Conservation (phyloP, 208 protist species). For the Leishmania martiniquensis region DNA sequence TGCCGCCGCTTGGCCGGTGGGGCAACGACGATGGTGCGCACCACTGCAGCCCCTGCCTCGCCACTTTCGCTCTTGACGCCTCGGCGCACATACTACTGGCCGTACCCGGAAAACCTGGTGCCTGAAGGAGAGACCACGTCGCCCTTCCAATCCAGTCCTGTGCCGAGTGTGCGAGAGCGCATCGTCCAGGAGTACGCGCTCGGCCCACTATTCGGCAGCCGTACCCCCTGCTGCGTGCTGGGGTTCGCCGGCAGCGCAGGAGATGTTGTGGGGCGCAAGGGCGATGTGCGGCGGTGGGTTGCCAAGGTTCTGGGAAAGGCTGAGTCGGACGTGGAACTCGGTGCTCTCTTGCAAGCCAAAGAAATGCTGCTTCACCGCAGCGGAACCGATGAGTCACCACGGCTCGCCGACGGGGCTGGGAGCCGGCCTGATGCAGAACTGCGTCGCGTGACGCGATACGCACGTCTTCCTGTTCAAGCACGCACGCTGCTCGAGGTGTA, state of each 20-base stretch:
- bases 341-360: slow-evolving; percentile 46
- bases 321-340: slow-evolving; percentile 44
- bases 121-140: slow-evolving; percentile 61
- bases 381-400: slow-evolving; percentile 50
- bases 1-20: neutral
- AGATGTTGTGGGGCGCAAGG: slow-evolving; percentile 36
- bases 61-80: slow-evolving; percentile 11
- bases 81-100: slow-evolving; percentile 73
- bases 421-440: slow-evolving; percentile 25
- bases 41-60: neutral
- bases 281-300: slow-evolving; percentile 29
- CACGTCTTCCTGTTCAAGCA: slow-evolving; percentile 49
- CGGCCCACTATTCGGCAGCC: slow-evolving; percentile 69
- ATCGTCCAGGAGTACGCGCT: slow-evolving; percentile 79
- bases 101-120: slow-evolving; percentile 81
- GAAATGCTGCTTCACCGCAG: slow-evolving; percentile 77
- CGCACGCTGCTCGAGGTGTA: slow-evolving; percentile 70
- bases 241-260: slow-evolving; percentile 43
- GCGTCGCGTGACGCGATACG: slow-evolving; percentile 40
- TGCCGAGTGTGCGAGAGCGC: slow-evolving; percentile 59
- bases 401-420: slow-evolving; percentile 42
- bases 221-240: slow-evolving; percentile 59
- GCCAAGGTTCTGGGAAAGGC: slow-evolving; percentile 36
- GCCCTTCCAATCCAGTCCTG: slow-evolving; percentile 72
- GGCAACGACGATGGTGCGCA: neutral